Evolutionary conservation across 306 rosid genomes (phyloP).

Genomic region (Senna tora): DNA sequence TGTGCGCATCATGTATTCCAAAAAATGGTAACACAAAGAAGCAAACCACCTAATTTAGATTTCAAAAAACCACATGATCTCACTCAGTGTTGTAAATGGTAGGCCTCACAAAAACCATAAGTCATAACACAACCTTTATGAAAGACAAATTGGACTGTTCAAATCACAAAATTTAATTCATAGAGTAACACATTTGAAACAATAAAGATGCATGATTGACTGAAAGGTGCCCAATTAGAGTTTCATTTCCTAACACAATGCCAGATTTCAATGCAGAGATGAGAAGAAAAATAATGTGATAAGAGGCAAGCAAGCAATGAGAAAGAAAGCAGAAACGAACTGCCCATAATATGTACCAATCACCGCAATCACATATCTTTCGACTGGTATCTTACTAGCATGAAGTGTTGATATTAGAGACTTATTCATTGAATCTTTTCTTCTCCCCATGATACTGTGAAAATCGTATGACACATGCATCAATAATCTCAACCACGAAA

Average conservation of each 20-base stretch:
- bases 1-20: neutral
- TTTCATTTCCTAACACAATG: neutral
- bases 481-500: neutral
- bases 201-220: slow-evolving; percentile 1
- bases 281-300: neutral
- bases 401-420: neutral
- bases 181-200: neutral
- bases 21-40: neutral
- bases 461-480: slow-evolving; percentile 7
- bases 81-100: neutral
- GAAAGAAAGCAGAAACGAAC: neutral
- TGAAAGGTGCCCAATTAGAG: neutral
- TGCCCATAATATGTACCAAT: neutral
- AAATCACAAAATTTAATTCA: neutral
- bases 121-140: neutral
- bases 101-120: neutral
- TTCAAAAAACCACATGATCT: neutral
- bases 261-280: neutral
- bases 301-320: slow-evolving; percentile 6
- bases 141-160: neutral
- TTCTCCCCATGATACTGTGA: neutral
- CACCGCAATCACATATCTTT: slow-evolving; percentile 5
- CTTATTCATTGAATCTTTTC: neutral
- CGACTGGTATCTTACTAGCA: neutral
- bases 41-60: neutral